phyloP scores from a whole-genome alignment of 2,329 filamentous ascomycete genomes.

The Grosmannia penicillata region DNA sequence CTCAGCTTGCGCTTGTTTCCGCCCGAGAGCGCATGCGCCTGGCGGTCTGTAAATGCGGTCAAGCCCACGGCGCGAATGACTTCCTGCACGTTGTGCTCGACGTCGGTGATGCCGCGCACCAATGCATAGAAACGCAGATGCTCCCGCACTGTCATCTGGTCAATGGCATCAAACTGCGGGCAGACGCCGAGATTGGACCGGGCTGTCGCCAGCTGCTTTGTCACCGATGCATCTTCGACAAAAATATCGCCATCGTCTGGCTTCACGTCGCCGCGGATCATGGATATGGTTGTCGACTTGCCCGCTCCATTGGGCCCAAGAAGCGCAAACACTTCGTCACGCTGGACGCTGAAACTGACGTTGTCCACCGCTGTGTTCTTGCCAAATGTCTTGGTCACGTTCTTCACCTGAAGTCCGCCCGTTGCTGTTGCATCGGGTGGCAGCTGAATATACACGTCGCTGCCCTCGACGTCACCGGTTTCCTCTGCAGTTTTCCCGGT shows the following conservation, averaged over 20 bases:
- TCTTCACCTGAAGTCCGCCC: conserved; percentile 65
- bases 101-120: conserved; percentile 61
- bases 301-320: conserved; percentile 85
- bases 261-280: conserved; percentile 77
- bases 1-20: conserved; percentile 91
- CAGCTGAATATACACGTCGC: too few species aligned
- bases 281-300: conserved; percentile 77
- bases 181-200: conserved; percentile 77
- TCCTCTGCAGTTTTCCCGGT: neutral
- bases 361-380: conserved; percentile 73
- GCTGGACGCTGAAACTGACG: conserved; percentile 66
- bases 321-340: conserved; percentile 74
- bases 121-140: conserved; percentile 80
- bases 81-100: conserved; percentile 62
- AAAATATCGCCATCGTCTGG: conserved; percentile 68
- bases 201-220: conserved; percentile 55
- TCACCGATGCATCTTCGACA: conserved; percentile 64
- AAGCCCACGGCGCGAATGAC: conserved; percentile 74
- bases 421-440: too few species aligned
- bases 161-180: conserved; percentile 77
- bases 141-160: conserved; percentile 78
- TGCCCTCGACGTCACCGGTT: conserved; percentile 11
- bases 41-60: conserved; percentile 51
- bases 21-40: conserved; percentile 68
- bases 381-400: conserved; percentile 69